A percentile compares a stretch with the other conserved stretches of the same genome.
Evolutionary conservation across 306 rosid genomes (phyloP).

Genomic region (Mimosa bimucronata): DNA sequence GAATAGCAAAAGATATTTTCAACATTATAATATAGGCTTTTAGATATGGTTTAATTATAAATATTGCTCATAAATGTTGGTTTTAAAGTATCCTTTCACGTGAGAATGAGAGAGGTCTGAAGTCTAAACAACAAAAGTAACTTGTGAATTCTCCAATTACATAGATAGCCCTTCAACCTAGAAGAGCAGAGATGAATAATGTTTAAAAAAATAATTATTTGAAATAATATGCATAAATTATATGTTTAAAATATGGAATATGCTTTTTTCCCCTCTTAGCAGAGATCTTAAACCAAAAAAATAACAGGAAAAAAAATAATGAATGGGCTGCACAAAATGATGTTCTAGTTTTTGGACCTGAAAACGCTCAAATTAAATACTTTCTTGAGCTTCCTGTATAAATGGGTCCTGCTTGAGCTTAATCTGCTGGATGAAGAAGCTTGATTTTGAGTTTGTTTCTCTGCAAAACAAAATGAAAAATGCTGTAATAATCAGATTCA

Average conservation of each 20-base stretch:
- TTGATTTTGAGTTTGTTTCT: not conserved
- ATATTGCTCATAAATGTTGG: too few relatives aligned
- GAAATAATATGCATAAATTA: not conserved
- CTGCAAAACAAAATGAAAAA: not conserved
- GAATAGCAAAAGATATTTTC: too few relatives aligned
- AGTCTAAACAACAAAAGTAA: too few relatives aligned
- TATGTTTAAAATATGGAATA: not conserved
- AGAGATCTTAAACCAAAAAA: not conserved
- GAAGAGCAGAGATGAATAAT: not conserved
- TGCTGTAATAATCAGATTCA: not conserved
- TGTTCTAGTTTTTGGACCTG: conserved; percentile 35
- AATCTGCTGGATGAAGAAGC: not conserved
- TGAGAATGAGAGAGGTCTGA: too few relatives aligned
- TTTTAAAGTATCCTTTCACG: too few relatives aligned
- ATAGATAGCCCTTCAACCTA: not conserved
- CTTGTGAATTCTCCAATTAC: too few relatives aligned
- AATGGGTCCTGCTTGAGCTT: conserved; percentile 1
- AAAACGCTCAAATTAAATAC: conserved; percentile 44
- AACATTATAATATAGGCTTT: too few relatives aligned
- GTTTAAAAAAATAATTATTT: not conserved
- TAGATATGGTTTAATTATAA: too few relatives aligned
- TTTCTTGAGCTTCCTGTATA: conserved; percentile 47
- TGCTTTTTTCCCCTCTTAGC: not conserved
- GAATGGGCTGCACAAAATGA: not conserved
- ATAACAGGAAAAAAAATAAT: not conserved